A percentile compares a stretch with the other conserved stretches of the same genome.
These are phyloP conservation scores for Skeletonema potamos DNA, from an alignment of 108 stramenopile genomes.

Conservation along the genomic window DNA sequence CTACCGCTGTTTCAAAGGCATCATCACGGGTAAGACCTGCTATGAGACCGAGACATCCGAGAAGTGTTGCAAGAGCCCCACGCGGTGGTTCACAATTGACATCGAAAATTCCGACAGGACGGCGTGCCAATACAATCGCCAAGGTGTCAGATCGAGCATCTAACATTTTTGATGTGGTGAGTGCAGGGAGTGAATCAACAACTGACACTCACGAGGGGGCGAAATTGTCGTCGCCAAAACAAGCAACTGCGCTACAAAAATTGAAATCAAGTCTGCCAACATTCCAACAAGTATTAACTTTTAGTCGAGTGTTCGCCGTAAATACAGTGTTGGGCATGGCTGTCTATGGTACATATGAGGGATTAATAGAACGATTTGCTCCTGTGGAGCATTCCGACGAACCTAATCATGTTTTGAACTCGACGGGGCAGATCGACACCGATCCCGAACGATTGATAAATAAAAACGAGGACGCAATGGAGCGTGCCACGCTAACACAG, in stretches of 20 bases:
- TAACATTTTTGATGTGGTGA: conserved; percentile 61
- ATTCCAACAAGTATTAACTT: conserved; percentile 6
- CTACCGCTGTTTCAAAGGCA: conserved; percentile 1
- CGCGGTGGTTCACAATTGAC: neutral
- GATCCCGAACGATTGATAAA: neutral
- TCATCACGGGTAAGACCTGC: neutral
- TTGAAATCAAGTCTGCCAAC: neutral
- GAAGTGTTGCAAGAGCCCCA: neutral
- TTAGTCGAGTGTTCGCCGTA: conserved; percentile 34
- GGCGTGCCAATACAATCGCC: conserved; percentile 39
- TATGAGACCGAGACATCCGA: neutral
- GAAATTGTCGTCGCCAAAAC: neutral
- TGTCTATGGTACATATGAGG: conserved; percentile 66
- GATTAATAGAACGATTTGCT: conserved; percentile 34
- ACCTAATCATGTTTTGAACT: neutral
- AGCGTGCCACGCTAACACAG: conserved; percentile 35
- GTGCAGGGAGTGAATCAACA: conserved; percentile 15
- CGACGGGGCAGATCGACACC: neutral
- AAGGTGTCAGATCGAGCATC: conserved; percentile 60
- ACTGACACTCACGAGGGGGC: neutral
- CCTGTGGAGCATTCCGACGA: neutral
- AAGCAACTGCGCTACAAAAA: neutral
- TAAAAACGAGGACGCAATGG: conserved; percentile 25
- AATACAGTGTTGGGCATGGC: conserved; percentile 70
- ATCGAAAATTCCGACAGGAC: neutral